Conservation (phyloP, 441 rosid species). For the Bruguiera hainesii region DNA sequence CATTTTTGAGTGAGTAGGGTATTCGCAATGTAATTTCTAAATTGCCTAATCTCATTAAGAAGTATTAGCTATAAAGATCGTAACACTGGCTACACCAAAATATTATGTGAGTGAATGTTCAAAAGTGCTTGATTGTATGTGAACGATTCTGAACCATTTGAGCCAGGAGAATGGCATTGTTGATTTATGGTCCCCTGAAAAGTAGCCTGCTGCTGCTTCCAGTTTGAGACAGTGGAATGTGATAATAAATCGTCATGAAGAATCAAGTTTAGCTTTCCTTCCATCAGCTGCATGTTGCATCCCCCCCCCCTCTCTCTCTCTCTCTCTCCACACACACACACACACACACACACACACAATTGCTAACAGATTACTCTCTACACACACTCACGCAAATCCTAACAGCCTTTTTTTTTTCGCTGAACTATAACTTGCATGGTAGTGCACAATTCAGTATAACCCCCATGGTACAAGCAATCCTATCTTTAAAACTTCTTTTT, state of each 20-base stretch:
- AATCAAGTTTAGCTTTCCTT: too few relatives aligned
- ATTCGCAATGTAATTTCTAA: conserved; percentile 15
- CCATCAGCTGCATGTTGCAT: too few relatives aligned
- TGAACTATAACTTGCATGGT: too few relatives aligned
- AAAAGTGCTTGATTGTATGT: neutral
- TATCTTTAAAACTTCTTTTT: too few relatives aligned
- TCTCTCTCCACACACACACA: too few relatives aligned
- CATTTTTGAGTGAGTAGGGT: conserved; percentile 82
- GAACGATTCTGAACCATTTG: neutral
- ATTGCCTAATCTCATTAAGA: neutral
- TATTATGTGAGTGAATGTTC: neutral
- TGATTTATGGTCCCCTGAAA: neutral
- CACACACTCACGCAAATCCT: too few relatives aligned
- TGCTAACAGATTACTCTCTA: too few relatives aligned
- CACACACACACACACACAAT: too few relatives aligned
- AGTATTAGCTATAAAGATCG: conserved; percentile 1
- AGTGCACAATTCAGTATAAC: too few relatives aligned
- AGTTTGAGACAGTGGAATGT: neutral
- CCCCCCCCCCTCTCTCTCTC: too few relatives aligned
- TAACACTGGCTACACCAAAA: neutral
- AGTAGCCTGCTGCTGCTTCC: neutral
- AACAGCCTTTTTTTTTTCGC: too few relatives aligned
- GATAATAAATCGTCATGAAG: neutral
- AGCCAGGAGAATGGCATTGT: neutral
- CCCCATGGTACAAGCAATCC: too few relatives aligned